Base-by-base conservation (phyloP, 2,329 filamentous ascomycete genomes). In the Elsinoe perseae region DNA sequence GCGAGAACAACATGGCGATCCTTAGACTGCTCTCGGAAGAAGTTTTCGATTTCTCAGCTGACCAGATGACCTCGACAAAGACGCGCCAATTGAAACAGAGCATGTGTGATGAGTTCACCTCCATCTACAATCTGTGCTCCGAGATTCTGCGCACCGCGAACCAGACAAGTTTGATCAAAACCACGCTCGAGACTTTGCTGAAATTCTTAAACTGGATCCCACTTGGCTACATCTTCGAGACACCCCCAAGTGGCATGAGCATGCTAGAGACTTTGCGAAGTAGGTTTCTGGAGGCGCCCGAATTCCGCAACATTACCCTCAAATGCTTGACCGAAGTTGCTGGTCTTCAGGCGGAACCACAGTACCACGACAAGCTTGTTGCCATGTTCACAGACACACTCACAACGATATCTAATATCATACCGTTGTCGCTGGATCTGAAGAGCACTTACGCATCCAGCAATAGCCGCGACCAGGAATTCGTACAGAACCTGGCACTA, bases 1-100 rank as follows among this genome's bases (percentile, higher is more conserved):
- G 95, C 81, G 93, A 98, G 76, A 98, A 98, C 78, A 98, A 98
- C 79, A 98, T 98, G 93, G 90, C 89, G 62, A 97, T 98, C 65
- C 81, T 98, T 64, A 86, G 93, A 59, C 77, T 98, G 65, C 81
- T 98, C 44, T 98, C 93, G 5, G 93, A 98, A 72, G 93, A 98
- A 72, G 92, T 98, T 34, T 98, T 98, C 68, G 93, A 98, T 76
- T 98, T 95, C 73, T 98, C 93, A 1, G 89, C 92, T 61, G 93
- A 98, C 69, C 89, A 96, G 71, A 96, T 98, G 92, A 98, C 93
- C n/a, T 96, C 92, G 34, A 83, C 87, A 58, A 98, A 98, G 78
- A 95, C 91, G 38, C 85, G 91, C 66, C 95, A 95, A 71, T 79
- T 98, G 61, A 98, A 98, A 79, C 92, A 91, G 64, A 95, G 89